These are phyloP conservation scores for Penicillium atrosanguineum DNA, from an alignment of 495 filamentous ascomycete species.

Conservation along the genomic window DNA sequence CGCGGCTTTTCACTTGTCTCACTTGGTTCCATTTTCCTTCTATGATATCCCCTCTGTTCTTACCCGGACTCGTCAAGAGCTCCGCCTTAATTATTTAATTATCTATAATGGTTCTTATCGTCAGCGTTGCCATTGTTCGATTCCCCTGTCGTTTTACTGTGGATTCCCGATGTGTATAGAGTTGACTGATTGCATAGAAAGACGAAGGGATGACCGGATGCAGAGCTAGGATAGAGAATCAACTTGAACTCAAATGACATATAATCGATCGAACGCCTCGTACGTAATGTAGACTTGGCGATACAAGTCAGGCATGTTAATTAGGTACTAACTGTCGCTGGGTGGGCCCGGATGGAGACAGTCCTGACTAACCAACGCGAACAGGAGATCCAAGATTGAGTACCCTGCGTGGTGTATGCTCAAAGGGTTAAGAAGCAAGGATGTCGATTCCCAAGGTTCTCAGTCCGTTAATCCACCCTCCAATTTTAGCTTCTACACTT, in stretches of 20 bases:
- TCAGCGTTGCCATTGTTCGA: constrained; percentile 23
- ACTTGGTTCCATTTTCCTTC: constrained; percentile 23
- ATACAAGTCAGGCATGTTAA: no score
- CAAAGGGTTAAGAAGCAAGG: neutral
- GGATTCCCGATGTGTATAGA: constrained; percentile 21
- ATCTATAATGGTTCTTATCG: constrained; percentile 21
- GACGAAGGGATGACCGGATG: constrained; percentile 5
- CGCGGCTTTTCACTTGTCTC: constrained; percentile 14
- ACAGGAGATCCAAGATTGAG: neutral
- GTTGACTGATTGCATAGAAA: constrained; percentile 18
- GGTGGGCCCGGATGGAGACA: no score
- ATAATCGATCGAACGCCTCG: constrained; percentile 2
- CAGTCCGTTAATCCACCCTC: neutral
- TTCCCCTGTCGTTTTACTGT: constrained; percentile 18
- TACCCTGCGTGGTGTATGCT: constrained; percentile 3
- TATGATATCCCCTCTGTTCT: constrained; percentile 37
- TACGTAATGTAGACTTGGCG: neutral
- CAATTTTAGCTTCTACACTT: neutral
- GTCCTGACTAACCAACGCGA: neutral
- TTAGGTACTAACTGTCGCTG: no score
- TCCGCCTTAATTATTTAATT: constrained; percentile 32
- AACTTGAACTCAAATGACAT: constrained; percentile 19
- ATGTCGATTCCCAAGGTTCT: neutral
- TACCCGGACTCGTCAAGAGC: constrained; percentile 25
- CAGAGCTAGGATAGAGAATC: constrained; percentile 15